Evolutionary conservation across 805 yeast species (phyloP).

Genomic region (Yarrowia sp.): DNA sequence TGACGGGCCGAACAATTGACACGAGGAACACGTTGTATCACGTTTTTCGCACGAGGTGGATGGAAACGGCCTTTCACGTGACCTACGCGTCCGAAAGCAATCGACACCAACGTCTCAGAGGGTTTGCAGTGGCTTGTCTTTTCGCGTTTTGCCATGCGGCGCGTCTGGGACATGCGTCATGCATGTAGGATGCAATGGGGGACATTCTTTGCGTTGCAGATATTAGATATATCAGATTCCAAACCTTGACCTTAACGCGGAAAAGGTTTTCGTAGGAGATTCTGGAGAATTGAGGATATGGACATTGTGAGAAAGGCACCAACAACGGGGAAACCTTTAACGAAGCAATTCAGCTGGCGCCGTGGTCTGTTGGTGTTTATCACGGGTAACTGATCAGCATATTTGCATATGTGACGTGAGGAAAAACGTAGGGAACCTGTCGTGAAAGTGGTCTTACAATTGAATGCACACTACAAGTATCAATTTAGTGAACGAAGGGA

Average conservation of each 20-base stretch:
- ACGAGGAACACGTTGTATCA: background rate
- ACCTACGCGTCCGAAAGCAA: background rate
- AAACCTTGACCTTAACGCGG: background rate
- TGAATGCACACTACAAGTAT: too few relatives aligned
- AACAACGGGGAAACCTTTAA: background rate
- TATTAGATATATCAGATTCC: slow-evolving; percentile 14
- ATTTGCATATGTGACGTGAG: background rate
- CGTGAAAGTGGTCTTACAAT: background rate
- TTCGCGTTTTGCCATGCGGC: background rate
- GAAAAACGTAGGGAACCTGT: background rate
- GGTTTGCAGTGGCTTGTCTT: background rate
- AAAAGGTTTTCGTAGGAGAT: background rate
- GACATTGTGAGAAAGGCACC: background rate
- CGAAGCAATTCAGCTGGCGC: too few relatives aligned
- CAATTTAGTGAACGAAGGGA: background rate
- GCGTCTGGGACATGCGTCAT: background rate
- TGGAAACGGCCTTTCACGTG: background rate
- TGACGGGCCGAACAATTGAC: background rate
- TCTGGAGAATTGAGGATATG: background rate
- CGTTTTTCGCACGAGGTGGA: background rate
- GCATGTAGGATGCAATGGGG: background rate
- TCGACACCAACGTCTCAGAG: background rate
- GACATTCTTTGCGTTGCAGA: slow-evolving; percentile 22
- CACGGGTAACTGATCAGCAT: background rate
- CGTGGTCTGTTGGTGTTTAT: background rate